Base-by-base conservation (phyloP, 257 asterid genomes). In the Hygrophila difformis region DNA sequence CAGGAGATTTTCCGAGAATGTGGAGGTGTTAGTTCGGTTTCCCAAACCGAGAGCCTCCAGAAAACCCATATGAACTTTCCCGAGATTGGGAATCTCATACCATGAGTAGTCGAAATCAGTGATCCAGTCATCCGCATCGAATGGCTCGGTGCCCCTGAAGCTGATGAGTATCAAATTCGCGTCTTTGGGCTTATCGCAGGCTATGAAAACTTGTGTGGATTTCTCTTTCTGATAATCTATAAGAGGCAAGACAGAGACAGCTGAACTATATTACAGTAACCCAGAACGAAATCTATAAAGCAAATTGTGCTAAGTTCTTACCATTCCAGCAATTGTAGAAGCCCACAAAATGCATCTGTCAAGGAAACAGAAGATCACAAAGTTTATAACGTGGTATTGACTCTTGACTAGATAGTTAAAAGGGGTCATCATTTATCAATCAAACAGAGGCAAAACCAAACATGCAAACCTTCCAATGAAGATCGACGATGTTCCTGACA, bases 291-390 rank as follows among this genome's bases (percentile, higher is more conserved):
- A 33, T 4, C 6, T 33, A 33, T 6, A 0, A 33, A 5, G 37
- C 37, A 33, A 10, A 33, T 33, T 33, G 37, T 5, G n/a, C n/a
- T n/a, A 12, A 8, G 38, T 21, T 36, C 71, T 58, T 46, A 89
- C 98, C 98, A 51, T 89, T 85, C 98, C 98, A 85, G 72, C 96
- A 79, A 68, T 85, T 72, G 75, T 71, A 85, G 79, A 89, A 89
- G 64, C 48, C 94, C 68, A 82, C 88, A 65, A 85, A 82, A 67
- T 80, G 85, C 96, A 89, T 85, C 96, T 88, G 93, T 47, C 37
- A 18, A 47, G 36, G 57, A 55, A 18, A 54, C 4, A 22, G 6
- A 33, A 57, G 24, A 35, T 33, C 29, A 48, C 26, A 42, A 21
- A 58, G 38, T n/a, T n/a, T n/a, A n/a, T n/a, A n/a, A n/a, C n/a